A percentile compares a stretch with the other conserved stretches of the same genome.
These are phyloP conservation scores for Tolypocladium paradoxum DNA, from an alignment of 2,329 filamentous ascomycete genomes.

Conservation along the genomic window DNA sequence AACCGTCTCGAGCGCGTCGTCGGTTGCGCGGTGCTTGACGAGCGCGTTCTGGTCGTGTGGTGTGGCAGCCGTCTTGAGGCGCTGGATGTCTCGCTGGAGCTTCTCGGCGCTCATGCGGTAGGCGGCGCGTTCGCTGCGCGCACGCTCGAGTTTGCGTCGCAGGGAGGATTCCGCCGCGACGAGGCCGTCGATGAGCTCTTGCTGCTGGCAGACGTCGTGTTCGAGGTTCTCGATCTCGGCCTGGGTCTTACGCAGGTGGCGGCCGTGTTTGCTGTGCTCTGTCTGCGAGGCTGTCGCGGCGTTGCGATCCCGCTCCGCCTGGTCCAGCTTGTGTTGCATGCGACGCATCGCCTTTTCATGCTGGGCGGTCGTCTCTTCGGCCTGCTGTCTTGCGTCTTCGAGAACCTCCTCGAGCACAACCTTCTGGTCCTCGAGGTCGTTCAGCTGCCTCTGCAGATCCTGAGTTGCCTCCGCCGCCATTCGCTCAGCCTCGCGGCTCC, in stretches of 20 bases:
- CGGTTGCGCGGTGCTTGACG: conserved; percentile 25
- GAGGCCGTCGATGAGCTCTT: conserved; percentile 50
- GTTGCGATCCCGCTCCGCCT: conserved; percentile 36
- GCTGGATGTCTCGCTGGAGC: conserved; percentile 39
- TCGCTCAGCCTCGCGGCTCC: conserved; percentile 40
- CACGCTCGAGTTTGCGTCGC: conserved; percentile 57
- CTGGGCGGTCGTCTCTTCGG: conserved; percentile 33
- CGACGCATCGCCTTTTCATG: conserved; percentile 33
- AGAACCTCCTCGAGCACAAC: conserved; percentile 47
- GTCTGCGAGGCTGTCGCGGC: conserved; percentile 19
- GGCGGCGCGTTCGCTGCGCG: conserved; percentile 52
- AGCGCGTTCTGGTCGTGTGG: conserved; percentile 10
- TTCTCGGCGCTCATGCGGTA: conserved; percentile 45
- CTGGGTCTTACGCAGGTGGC: conserved; percentile 52
- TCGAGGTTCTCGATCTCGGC: conserved; percentile 59
- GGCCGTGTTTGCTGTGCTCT: conserved; percentile 41
- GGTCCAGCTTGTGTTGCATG: conserved; percentile 38
- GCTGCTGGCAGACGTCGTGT: conserved; percentile 58
- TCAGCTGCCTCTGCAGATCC: conserved; percentile 43
- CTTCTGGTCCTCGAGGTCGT: conserved; percentile 49
- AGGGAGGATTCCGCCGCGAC: conserved; percentile 47
- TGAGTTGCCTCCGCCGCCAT: conserved; percentile 28
- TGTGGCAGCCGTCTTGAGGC: conserved; percentile 29
- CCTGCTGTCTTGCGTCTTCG: conserved; percentile 40
- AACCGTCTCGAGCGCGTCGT: conserved; percentile 46